These are phyloP conservation scores for Asterophora lycoperdoides DNA, from an alignment of 768 basidiomycete genomes.

Conservation along the genomic window DNA sequence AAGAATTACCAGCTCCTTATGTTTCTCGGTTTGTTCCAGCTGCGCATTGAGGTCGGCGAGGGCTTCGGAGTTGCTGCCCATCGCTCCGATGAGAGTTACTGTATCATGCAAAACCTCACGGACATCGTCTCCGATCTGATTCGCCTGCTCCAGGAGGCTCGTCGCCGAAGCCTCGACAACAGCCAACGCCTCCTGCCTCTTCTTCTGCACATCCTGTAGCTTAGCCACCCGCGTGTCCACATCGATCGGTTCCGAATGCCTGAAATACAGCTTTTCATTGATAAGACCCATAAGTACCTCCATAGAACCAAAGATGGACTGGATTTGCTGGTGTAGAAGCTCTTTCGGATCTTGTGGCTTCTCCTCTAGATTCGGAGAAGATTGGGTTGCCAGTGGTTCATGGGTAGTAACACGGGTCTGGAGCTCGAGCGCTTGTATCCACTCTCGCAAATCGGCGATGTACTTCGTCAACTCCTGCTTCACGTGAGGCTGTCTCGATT, in stretches of 20 bases:
- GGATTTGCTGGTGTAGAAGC: constrained; percentile 8
- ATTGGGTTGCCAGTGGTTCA: neutral
- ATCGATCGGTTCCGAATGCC: constrained; percentile 5
- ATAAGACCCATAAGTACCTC: constrained; percentile 4
- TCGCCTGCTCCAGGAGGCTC: neutral
- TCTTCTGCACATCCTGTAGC: constrained; percentile 3
- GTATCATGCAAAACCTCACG: constrained; percentile 1
- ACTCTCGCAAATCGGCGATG: constrained; percentile 26
- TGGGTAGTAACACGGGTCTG: constrained; percentile 3
- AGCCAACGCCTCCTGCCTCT: neutral
- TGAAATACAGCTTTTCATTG: constrained; percentile 7
- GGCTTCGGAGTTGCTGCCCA: neutral
- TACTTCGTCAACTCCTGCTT: constrained; percentile 23
- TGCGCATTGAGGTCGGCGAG: constrained; percentile 5
- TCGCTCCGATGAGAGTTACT: neutral
- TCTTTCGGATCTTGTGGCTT: constrained; percentile 10
- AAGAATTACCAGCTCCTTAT: constrained; percentile 1
- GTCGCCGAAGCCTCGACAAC: neutral
- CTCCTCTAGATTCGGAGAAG: neutral
- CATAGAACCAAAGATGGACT: constrained; percentile 3
- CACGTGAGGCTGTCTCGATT: constrained; percentile 14
- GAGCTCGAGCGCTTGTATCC: constrained; percentile 26
- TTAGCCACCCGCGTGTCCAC: neutral
- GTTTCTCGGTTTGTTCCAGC: constrained; percentile 1
- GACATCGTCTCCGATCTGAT: constrained; percentile 3